These are phyloP conservation scores for Geosmithia putterillii DNA, from an alignment of 2,329 filamentous ascomycete genomes.

Conservation along the genomic window DNA sequence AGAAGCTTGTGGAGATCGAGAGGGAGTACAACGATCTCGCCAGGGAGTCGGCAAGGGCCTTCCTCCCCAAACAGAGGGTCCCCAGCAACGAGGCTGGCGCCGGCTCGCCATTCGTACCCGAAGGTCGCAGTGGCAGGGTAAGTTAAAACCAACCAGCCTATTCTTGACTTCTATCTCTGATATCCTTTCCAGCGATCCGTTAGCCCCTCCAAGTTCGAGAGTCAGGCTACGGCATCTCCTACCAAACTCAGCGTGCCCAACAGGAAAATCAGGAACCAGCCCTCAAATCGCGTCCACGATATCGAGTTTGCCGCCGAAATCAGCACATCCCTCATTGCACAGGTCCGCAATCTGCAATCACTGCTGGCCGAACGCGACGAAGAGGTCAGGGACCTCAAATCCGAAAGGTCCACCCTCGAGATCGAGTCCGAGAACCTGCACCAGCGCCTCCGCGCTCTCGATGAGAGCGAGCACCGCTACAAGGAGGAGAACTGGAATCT, in stretches of 20 bases:
- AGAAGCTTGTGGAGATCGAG: slow-evolving; percentile 77
- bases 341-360: slow-evolving; percentile 81
- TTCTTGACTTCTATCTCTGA: slow-evolving; percentile 3
- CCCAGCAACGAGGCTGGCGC: slow-evolving; percentile 52
- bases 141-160: slow-evolving; percentile 18
- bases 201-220: slow-evolving; percentile 69
- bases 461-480: slow-evolving; percentile 90
- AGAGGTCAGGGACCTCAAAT: slow-evolving; percentile 59
- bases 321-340: slow-evolving; percentile 84
- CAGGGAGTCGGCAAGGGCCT: slow-evolving; percentile 76
- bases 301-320: slow-evolving; percentile 99
- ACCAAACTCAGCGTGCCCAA: slow-evolving; percentile 82
- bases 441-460: slow-evolving; percentile 68
- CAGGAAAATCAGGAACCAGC: slow-evolving; percentile 82
- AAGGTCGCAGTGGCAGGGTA: slow-evolving; percentile 40
- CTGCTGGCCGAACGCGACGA: slow-evolving; percentile 83
- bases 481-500: slow-evolving; percentile 99
- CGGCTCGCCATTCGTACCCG: slow-evolving; percentile 39
- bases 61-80: slow-evolving; percentile 73
- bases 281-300: slow-evolving; percentile 78
- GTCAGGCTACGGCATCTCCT: slow-evolving; percentile 72
- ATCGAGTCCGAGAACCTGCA: slow-evolving; percentile 68
- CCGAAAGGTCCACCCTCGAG: slow-evolving; percentile 70
- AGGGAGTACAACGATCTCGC: slow-evolving; percentile 92
- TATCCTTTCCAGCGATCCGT: slow-evolving; percentile 43